A percentile compares a stretch with the other conserved stretches of the same genome.
These are phyloP conservation scores for Verticillium tricorpus DNA, from an alignment of 2,329 filamentous ascomycete species.

Conservation along the genomic window DNA sequence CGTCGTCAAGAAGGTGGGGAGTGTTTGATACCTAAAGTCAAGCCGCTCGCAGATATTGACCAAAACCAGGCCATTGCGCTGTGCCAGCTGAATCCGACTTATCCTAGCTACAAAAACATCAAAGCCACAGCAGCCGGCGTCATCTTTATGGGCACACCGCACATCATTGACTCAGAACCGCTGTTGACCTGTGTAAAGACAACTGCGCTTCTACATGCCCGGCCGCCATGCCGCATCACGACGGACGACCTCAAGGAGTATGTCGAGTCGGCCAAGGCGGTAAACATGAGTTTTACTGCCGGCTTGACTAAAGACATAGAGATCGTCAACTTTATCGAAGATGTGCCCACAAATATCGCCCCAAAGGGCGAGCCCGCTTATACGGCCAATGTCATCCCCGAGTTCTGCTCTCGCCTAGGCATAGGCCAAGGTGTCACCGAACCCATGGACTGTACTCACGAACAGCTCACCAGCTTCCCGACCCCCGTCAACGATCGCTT, in stretches of 20 bases:
- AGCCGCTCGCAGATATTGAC: not conserved
- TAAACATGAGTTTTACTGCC: conserved; percentile 12
- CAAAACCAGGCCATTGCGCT: not conserved
- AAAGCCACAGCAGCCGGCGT: conserved; percentile 10
- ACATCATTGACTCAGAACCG: conserved; percentile 15
- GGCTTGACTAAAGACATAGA: conserved; percentile 4
- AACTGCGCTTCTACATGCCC: conserved; percentile 6
- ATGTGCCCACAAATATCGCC: not conserved
- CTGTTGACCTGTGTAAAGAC: conserved; percentile 14
- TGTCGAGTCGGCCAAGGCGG: conserved; percentile 13
- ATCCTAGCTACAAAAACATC: not conserved
- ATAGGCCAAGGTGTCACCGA: not conserved
- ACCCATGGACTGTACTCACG: not conserved
- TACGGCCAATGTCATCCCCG: conserved; percentile 3
- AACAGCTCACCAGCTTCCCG: not conserved
- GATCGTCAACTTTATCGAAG: not conserved
- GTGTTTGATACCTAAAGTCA: not conserved
- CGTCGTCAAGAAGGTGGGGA: conserved; percentile 17
- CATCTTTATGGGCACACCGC: conserved; percentile 18
- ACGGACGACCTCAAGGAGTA: conserved; percentile 16
- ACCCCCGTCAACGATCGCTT: not conserved
- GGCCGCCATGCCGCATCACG: not conserved
- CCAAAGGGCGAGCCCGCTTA: not conserved
- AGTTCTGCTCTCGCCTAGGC: not conserved
- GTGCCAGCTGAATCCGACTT: not conserved